Base-by-base conservation (phyloP, 2,329 filamentous ascomycete genomes). In the Arthroderma uncinatum region DNA sequence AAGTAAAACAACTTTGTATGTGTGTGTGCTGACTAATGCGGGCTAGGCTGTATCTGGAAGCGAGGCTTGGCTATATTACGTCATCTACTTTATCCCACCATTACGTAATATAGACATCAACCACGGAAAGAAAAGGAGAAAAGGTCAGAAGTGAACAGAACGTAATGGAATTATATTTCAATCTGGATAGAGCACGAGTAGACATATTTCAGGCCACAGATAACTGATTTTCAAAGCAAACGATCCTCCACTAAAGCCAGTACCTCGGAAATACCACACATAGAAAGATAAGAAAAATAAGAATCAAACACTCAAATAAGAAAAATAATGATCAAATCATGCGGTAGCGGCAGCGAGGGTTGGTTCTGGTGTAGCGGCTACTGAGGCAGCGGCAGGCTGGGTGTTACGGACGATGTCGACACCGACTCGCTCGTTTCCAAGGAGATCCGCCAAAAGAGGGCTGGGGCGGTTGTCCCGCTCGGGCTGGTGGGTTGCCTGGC, bases 351-450 rank as follows among this genome's bases (percentile, higher is more conserved):
- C 65, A 12, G 67, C 67, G 33, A 68, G 66, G 44, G 25, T 23
- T 23, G 40, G 21, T 8, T 34, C 50, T 23, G 53, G 23, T 12
- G 23, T 28, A 14, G 16, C 14, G 23, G 28, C 53, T 42, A 44
- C 58, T n/a, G 56, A 19, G 5, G 67, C 66, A 40, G 66, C 63
- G 47, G 47, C 2, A 23, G 33, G 19, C 16, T 36, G 19, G 16
- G 50, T 10, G 73, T 83, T 59, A 85, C 75, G 54, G 83, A 12
- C 81, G 25, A 85, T 84, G 71, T 86, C 82, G 36, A 97, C 93
- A 66, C 90, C 93, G 55, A 98, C 90, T 68, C 93, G 86, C 80
- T 96, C 90, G 80, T 92, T 95, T 73, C 87, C 86, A 62, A 98
- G 77, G 63, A 97, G 82, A 71, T 97, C 92, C 21, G 95, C 86